These are phyloP conservation scores for Mycena leptocephala DNA, from an alignment of 768 basidiomycete genomes.

Conservation along the genomic window DNA sequence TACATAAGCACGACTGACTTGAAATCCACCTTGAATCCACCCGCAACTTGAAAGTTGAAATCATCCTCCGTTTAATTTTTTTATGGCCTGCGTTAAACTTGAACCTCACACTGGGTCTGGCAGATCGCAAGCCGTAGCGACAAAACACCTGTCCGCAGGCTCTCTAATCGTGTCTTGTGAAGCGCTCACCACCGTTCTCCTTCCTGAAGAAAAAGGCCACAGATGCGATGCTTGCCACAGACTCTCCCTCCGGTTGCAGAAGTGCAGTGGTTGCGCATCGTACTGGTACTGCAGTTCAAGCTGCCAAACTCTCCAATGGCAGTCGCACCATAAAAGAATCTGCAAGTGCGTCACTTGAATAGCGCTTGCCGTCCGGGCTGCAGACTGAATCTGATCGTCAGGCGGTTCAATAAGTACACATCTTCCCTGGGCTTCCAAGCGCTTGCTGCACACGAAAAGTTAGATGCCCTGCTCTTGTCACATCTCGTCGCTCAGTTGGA, in stretches of 20 bases:
- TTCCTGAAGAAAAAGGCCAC: slow-evolving; percentile 71
- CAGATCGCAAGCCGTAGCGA: slow-evolving; percentile 64
- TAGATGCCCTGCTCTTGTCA: slow-evolving; percentile 77
- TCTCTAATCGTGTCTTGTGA: slow-evolving; percentile 62
- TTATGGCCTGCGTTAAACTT: slow-evolving; percentile 43
- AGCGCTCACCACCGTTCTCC: slow-evolving; percentile 65
- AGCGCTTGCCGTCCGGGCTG: too few relatives aligned
- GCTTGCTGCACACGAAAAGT: slow-evolving; percentile 67
- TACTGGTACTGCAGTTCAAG: slow-evolving; percentile 82
- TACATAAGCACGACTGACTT: too few relatives aligned
- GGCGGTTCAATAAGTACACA: slow-evolving; percentile 60
- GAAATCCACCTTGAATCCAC: too few relatives aligned
- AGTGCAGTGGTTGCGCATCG: slow-evolving; percentile 77
- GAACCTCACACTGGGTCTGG: slow-evolving; percentile 65
- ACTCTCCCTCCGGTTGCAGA: slow-evolving; percentile 57
- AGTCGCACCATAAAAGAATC: slow-evolving; percentile 74
- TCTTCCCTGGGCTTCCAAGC: slow-evolving; percentile 63
- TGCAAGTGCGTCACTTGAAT: slow-evolving; percentile 63
- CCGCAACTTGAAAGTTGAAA: background rate
- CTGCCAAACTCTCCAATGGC: slow-evolving; percentile 84
- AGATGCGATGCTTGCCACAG: slow-evolving; percentile 80
- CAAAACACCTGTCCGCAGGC: slow-evolving; percentile 58
- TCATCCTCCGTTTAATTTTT: background rate
- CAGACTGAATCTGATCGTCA: background rate
- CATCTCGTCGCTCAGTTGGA: slow-evolving; percentile 68